These are phyloP conservation scores for Entonaema liquescens DNA, from an alignment of 495 filamentous ascomycete species.

Conservation along the genomic window DNA sequence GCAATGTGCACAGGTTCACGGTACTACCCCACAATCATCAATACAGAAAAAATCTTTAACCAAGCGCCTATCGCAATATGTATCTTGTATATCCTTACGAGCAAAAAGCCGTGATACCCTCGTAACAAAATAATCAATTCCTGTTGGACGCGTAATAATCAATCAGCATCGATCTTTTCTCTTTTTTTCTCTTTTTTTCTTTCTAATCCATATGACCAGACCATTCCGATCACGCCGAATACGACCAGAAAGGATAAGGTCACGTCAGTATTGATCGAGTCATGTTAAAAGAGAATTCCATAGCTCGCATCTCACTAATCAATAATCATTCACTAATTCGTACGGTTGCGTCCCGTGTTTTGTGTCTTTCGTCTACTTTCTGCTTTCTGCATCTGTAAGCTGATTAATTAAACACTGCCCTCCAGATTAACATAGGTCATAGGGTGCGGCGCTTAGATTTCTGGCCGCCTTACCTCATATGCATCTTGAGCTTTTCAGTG, in stretches of 20 bases:
- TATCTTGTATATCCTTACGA: background rate
- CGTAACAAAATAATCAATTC: background rate
- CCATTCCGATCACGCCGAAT: background rate
- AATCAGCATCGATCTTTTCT: background rate
- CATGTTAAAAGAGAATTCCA: background rate
- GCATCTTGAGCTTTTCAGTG: background rate
- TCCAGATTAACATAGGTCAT: background rate
- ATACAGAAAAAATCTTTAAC: background rate
- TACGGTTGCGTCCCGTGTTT: background rate
- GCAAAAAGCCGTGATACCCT: background rate
- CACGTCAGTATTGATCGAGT: background rate
- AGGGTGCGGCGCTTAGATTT: constrained; percentile 4
- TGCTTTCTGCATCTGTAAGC: constrained; percentile 1
- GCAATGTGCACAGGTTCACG: constrained; percentile 3
- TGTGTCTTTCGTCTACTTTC: too few species aligned
- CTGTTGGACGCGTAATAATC: constrained; percentile 19
- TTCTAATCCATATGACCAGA: background rate
- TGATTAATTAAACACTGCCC: constrained; percentile 13
- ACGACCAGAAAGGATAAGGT: background rate
- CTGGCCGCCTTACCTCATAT: background rate
- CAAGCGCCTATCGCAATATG: constrained; percentile 19
- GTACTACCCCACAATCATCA: constrained; percentile 33
- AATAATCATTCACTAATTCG: background rate
- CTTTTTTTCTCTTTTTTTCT: background rate
- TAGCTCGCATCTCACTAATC: background rate